These are phyloP conservation scores for Prunus yedoensis DNA, from an alignment of 331 rosid species.

Conservation along the genomic window DNA sequence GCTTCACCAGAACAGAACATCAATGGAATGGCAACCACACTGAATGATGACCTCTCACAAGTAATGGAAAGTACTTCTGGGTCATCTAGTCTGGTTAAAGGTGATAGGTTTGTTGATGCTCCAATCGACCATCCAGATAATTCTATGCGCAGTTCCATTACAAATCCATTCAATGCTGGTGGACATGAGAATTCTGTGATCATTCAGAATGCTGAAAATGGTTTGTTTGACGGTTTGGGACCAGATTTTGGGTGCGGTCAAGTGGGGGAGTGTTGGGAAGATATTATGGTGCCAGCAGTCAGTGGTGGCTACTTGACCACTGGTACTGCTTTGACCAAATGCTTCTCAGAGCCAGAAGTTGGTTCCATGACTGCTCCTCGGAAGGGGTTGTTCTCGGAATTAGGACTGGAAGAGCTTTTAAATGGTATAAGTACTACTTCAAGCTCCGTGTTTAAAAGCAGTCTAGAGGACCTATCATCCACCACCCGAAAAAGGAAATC, in stretches of 20 bases:
- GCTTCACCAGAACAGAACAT: constrained; percentile 42
- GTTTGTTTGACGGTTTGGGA: constrained; percentile 35
- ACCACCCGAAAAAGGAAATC: constrained; percentile 34
- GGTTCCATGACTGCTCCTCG: constrained; percentile 31
- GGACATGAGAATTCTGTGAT: constrained; percentile 31
- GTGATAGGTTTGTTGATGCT: constrained; percentile 13
- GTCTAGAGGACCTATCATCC: constrained; percentile 41
- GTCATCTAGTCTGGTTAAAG: constrained; percentile 38
- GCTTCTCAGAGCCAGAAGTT: constrained; percentile 38
- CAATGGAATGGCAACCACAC: constrained; percentile 28
- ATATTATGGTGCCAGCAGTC: constrained; percentile 34
- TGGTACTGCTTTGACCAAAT: constrained; percentile 37
- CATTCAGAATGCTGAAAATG: constrained; percentile 33
- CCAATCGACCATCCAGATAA: constrained; percentile 29
- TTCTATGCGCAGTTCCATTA: constrained; percentile 28
- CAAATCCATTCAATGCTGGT: constrained; percentile 23
- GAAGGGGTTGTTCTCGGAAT: constrained; percentile 66
- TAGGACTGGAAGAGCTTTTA: constrained; percentile 67
- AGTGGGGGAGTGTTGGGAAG: constrained; percentile 41
- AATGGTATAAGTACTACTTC: constrained; percentile 39
- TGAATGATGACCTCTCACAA: constrained; percentile 38
- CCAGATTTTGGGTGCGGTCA: constrained; percentile 31
- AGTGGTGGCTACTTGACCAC: constrained; percentile 26
- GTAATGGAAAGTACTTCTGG: constrained; percentile 37
- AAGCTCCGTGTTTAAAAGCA: constrained; percentile 35